Percentiles rank a stretch among this genome's conserved stretches.
Conservation (phyloP, 805 yeast genomes). For the Zygoascus flipseniorum region DNA sequence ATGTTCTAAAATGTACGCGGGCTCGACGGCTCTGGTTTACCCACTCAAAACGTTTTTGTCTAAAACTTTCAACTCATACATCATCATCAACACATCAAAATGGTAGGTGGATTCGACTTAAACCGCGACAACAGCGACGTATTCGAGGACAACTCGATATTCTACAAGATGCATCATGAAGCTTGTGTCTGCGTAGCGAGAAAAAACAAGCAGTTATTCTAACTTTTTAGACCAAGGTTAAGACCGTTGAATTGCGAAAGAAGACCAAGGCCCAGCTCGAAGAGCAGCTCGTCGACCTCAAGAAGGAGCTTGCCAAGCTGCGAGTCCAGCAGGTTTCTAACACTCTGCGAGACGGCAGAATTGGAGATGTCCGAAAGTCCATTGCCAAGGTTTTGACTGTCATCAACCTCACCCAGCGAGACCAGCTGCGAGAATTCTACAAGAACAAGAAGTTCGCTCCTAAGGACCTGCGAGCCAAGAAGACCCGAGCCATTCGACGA, state of each 20-base stretch:
- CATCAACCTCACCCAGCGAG: conserved; percentile 95
- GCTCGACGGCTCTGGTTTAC: neutral
- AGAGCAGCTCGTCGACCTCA: conserved; percentile 87
- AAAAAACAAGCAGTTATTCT: too few species aligned
- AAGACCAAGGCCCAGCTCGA: conserved; percentile 96
- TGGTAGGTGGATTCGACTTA: neutral
- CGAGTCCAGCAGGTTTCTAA: conserved; percentile 94
- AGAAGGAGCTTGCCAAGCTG: conserved; percentile 92
- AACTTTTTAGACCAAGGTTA: conserved; percentile 33
- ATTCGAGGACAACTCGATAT: too few species aligned
- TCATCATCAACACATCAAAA: neutral
- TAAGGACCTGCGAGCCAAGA: conserved; percentile 98
- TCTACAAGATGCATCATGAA: too few species aligned
- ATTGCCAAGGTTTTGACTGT: conserved; percentile 97
- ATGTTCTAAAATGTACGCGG: neutral
- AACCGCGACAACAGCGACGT: neutral
- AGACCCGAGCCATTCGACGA: conserved; percentile 99
- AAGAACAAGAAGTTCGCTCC: conserved; percentile 80
- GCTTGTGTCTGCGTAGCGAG: too few species aligned
- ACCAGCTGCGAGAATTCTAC: conserved; percentile 89
- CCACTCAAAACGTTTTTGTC: neutral
- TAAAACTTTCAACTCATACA: neutral
- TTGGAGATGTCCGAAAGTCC: conserved; percentile 95
- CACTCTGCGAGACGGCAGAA: conserved; percentile 74
- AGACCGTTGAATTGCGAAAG: conserved; percentile 93